Evolutionary conservation across 345 rosid genomes (phyloP).

Genomic region (Ceriops decandra): DNA sequence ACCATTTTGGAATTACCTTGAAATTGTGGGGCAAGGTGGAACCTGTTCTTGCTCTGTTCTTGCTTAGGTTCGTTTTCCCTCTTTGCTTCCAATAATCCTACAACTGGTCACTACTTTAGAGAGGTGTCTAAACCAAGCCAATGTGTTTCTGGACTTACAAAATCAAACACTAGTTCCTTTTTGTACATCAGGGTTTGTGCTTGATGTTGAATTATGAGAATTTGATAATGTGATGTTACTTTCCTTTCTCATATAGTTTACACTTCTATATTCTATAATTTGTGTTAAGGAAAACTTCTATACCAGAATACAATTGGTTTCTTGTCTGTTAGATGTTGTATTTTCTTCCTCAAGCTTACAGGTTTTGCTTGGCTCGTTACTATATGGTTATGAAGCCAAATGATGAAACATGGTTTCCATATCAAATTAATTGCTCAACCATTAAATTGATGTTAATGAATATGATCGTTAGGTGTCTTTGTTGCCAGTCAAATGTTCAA

Average conservation of each 20-base stretch:
- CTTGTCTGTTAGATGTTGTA: background rate
- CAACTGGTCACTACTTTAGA: background rate
- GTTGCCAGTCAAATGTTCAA: no score
- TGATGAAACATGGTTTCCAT: no score
- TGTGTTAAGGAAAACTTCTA: background rate
- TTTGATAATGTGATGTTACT: background rate
- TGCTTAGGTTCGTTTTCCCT: no score
- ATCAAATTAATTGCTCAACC: no score
- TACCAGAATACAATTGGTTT: background rate
- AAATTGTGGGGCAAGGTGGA: no score
- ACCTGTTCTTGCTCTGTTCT: no score
- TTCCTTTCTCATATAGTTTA: background rate
- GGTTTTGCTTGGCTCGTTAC: no score
- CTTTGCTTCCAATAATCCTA: background rate
- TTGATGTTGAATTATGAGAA: background rate
- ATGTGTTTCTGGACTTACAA: background rate
- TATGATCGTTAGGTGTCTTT: no score
- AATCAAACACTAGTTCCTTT: background rate
- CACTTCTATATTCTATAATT: background rate
- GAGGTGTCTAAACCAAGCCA: background rate
- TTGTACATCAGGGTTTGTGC: background rate
- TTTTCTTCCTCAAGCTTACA: background rate
- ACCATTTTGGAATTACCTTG: no score
- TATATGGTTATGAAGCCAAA: no score
- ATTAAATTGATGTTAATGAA: no score